phyloP scores from a whole-genome alignment of 495 filamentous ascomycete genomes.

The Neurospora africana region DNA sequence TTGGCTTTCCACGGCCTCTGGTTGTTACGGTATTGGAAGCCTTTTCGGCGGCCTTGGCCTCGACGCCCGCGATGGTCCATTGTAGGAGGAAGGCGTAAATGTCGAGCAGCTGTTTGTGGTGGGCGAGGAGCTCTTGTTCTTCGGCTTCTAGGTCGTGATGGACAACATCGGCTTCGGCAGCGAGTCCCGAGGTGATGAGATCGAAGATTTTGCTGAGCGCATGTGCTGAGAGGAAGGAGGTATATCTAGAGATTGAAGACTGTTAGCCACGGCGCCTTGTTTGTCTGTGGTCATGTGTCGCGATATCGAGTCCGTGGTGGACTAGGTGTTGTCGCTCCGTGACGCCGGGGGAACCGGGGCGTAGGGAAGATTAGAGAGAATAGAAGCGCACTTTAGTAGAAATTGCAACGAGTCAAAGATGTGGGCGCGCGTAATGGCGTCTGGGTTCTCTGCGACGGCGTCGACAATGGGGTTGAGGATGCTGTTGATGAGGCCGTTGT shows the following conservation, averaged over 20 bases:
- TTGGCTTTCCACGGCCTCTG: constrained; percentile 65
- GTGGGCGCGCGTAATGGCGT: constrained; percentile 65
- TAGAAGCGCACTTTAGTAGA: constrained; percentile 85
- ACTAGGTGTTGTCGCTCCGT: constrained; percentile 3
- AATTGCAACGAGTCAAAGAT: constrained; percentile 91
- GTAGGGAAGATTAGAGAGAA: constrained; percentile 30
- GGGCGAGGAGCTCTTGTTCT: constrained; percentile 73
- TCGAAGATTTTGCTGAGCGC: constrained; percentile 90
- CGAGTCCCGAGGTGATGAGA: constrained; percentile 82
- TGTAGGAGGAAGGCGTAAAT: constrained; percentile 91
- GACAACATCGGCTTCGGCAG: constrained; percentile 79
- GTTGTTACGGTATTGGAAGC: constrained; percentile 56
- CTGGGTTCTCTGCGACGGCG: constrained; percentile 81
- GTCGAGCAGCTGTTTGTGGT: constrained; percentile 85
- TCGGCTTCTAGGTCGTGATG: constrained; percentile 81
- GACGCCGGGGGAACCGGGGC: not conserved
- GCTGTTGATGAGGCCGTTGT: constrained; percentile 62
- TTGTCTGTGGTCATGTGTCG: not conserved
- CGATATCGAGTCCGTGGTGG: not conserved
- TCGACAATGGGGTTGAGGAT: constrained; percentile 90
- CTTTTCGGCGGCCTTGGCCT: constrained; percentile 88
- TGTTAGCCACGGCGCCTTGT: not conserved
- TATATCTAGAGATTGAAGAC: constrained; percentile 48
- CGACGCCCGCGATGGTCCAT: constrained; percentile 87
- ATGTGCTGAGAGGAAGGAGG: constrained; percentile 66